Conservation (phyloP, 2,329 filamentous ascomycete genomes). For the Beauveria varroae region DNA sequence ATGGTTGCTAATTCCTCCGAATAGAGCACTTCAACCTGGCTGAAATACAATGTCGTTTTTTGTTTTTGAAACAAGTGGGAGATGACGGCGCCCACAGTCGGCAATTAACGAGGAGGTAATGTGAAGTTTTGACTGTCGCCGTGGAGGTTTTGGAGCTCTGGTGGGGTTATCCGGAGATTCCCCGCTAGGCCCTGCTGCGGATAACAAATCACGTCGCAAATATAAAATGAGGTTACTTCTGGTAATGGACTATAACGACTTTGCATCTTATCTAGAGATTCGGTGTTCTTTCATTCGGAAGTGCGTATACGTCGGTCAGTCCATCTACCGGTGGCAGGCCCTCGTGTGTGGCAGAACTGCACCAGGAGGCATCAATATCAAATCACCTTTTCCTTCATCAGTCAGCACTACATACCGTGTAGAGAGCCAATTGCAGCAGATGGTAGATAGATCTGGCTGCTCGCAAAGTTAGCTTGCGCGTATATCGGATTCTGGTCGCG, state of each 20-base stretch:
- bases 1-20: not conserved
- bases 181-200: not conserved
- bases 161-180: conserved; percentile 11
- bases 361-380: not conserved
- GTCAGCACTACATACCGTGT: not conserved
- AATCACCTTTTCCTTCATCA: not conserved
- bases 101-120: conserved; percentile 1
- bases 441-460: not conserved
- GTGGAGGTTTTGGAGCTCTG: conserved; percentile 20
- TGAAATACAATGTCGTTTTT: not conserved
- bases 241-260: not conserved
- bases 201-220: not conserved
- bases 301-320: too few relatives aligned
- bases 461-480: not conserved
- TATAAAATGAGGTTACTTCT: not conserved
- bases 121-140: conserved; percentile 16
- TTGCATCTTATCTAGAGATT: not conserved
- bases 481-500: not conserved
- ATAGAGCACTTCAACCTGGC: not conserved
- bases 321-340: not conserved
- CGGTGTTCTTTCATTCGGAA: not conserved
- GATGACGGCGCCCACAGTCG: not conserved
- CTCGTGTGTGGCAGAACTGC: not conserved
- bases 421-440: not conserved
- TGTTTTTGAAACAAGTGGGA: not conserved